Percentiles rank a stretch among this genome's conserved stretches.
Evolutionary conservation across 352 stramenopile genomes (phyloP).

Genomic region (Phytophthora pini): DNA sequence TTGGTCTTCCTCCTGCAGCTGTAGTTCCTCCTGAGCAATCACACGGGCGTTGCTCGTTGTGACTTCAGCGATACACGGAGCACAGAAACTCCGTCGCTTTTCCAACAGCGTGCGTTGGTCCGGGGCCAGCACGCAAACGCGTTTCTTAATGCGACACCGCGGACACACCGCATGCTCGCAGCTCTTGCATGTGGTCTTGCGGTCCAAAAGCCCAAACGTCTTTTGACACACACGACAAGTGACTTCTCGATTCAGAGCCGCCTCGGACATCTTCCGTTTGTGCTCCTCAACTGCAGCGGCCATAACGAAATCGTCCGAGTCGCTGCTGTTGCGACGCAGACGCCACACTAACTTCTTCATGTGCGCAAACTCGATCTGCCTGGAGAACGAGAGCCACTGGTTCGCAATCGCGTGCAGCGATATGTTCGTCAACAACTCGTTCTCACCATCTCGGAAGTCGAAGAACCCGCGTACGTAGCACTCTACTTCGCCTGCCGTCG

Average conservation of each 20-base stretch:
- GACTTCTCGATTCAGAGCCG: constrained; percentile 12
- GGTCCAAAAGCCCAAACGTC: constrained; percentile 27
- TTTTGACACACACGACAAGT: constrained; percentile 29
- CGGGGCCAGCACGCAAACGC: constrained; percentile 22
- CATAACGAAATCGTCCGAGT: constrained; percentile 13
- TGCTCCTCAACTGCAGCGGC: constrained; percentile 7
- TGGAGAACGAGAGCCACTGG: constrained; percentile 30
- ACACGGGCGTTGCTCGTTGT: constrained; percentile 18
- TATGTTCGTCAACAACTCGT: constrained; percentile 30
- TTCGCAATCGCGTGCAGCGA: constrained; percentile 27
- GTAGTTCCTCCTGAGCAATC: constrained; percentile 33
- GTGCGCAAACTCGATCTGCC: constrained; percentile 34
- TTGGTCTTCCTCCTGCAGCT: constrained; percentile 6
- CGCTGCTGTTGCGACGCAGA: constrained; percentile 13
- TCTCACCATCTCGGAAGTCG: constrained; percentile 27
- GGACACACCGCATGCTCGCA: constrained; percentile 31
- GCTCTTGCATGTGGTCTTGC: constrained; percentile 35
- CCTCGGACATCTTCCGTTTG: constrained; percentile 13
- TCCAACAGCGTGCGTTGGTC: constrained; percentile 16
- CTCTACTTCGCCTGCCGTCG: constrained; percentile 14
- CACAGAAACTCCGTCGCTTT: constrained; percentile 33
- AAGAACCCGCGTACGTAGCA: constrained; percentile 46
- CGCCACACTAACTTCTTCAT: constrained; percentile 39
- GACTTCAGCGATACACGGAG: constrained; percentile 25
- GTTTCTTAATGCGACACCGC: constrained; percentile 36